Evolutionary conservation across 1,284 basidiomycete genomes (phyloP).

Genomic region (Pholiota adiposa): DNA sequence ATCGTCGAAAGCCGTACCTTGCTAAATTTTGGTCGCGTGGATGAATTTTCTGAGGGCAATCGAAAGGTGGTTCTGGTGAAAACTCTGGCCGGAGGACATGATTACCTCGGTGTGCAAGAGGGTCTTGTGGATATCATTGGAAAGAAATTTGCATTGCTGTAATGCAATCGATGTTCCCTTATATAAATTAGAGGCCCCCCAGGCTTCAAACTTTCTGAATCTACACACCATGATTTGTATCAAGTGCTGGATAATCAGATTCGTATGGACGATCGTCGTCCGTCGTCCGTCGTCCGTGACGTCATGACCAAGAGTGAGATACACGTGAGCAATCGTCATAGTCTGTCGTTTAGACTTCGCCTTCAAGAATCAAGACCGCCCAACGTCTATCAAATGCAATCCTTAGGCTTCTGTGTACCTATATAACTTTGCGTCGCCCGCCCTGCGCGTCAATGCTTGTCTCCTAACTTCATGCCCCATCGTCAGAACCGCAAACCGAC

Average conservation of each 20-base stretch:
- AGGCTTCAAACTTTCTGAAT: too few relatives aligned
- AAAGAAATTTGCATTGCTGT: constrained; percentile 43
- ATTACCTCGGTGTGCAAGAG: constrained; percentile 68
- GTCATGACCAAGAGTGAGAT: too few relatives aligned
- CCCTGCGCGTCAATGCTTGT: not conserved
- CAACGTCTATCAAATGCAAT: not conserved
- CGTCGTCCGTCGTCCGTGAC: too few relatives aligned
- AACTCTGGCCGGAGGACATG: constrained; percentile 66
- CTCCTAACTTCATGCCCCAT: not conserved
- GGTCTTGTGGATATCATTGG: constrained; percentile 75
- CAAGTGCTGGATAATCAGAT: too few relatives aligned
- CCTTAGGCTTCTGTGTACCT: not conserved
- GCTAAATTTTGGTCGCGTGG: constrained; percentile 60
- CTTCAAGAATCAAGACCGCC: not conserved
- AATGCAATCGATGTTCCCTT: constrained; percentile 7
- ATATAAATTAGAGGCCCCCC: too few relatives aligned
- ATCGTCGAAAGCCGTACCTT: constrained; percentile 53
- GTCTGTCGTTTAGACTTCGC: not conserved
- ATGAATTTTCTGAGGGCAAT: constrained; percentile 52
- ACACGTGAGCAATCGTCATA: not conserved
- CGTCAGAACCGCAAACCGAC: constrained; percentile 7
- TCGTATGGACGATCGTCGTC: too few relatives aligned
- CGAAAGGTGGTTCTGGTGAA: constrained; percentile 63
- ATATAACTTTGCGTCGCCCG: not conserved
- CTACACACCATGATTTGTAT: too few relatives aligned